Base-by-base conservation (phyloP, 768 basidiomycete species). In the Trametes elegans region DNA sequence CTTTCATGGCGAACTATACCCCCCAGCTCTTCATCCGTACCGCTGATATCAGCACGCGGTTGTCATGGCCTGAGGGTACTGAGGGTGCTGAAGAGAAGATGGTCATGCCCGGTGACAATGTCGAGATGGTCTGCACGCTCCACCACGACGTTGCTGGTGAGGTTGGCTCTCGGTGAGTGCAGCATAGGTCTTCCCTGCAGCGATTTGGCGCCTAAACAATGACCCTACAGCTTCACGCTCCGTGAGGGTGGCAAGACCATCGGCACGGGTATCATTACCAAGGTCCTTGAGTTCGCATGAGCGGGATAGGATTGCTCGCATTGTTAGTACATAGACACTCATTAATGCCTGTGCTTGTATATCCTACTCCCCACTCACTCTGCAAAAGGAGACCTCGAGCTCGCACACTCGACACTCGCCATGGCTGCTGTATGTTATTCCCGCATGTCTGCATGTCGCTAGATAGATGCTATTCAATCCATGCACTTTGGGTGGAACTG, bases 91-190 rank as follows among this genome's bases (percentile, higher is more conserved):
- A 82, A 49, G 90, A 93, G 65, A 95, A 92, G 73, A 94, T 96
- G 88, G 93, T 98, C 62, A 95, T 97, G 92, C 96, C 96, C 44
- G 96, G 96, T 58, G 96, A 98, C 76, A 96, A 96, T 65, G 87
- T 98, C 49, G 94, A 97, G 73, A 86, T 98, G 78, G 78, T 91
- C 50, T 92, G 90, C 68, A 76, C 81, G 24, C 80, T 98, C 32
- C 79, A 87, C 23, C 84, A 86, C 64, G 92, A 95, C 66, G 86
- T 97, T 58, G 93, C 93, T 21, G 81, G 90, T 38, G 96, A 98
- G 72, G 79, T 84, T 59, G 93, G 96, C 48, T 85, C 87, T 56
- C 84, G 94, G 84, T 77, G 62, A 62, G 66, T 61, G 26, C 41
- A 26, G 24, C 16, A 36, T 5, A 32, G 5, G 3, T n/a, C 18